Percentiles rank a stretch among this genome's conserved stretches.
These are phyloP conservation scores for Papiliotrema nemorosa DNA, from an alignment of 1,284 basidiomycete genomes.

Conservation along the genomic window DNA sequence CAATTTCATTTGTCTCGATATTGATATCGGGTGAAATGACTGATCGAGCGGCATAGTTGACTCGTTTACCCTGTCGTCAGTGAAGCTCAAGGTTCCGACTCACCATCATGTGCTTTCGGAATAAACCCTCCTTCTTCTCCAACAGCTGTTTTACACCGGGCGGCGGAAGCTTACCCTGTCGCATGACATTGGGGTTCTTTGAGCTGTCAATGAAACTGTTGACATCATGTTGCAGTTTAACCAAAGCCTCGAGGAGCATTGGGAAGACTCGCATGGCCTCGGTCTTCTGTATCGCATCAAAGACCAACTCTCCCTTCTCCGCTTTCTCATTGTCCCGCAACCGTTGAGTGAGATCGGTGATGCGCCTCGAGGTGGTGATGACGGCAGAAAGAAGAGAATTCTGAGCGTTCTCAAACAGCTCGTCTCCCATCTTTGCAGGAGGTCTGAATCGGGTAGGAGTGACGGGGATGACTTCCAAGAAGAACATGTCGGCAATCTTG, in stretches of 20 bases:
- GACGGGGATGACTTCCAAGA: slow-evolving; percentile 88
- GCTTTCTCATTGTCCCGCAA: slow-evolving; percentile 53
- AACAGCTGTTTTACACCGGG: slow-evolving; percentile 93
- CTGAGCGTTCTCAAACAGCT: slow-evolving; percentile 92
- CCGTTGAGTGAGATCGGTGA: slow-evolving; percentile 72
- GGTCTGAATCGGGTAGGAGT: slow-evolving; percentile 95
- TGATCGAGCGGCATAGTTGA: slow-evolving; percentile 97
- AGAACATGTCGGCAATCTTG: slow-evolving; percentile 78
- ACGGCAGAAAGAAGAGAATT: slow-evolving; percentile 89
- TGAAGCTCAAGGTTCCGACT: slow-evolving; percentile 13
- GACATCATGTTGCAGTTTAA: slow-evolving; percentile 90
- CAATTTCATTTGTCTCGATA: slow-evolving; percentile 99
- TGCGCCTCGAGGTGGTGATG: slow-evolving; percentile 72
- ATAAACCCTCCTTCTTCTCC: slow-evolving; percentile 98
- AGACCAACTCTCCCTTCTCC: slow-evolving; percentile 53
- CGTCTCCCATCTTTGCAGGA: slow-evolving; percentile 86
- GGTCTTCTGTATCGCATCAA: slow-evolving; percentile 42
- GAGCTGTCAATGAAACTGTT: slow-evolving; percentile 97
- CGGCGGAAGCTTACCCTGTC: slow-evolving; percentile 88
- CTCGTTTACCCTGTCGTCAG: slow-evolving; percentile 81
- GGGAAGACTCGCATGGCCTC: slow-evolving; percentile 62
- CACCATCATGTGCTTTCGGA: slow-evolving; percentile 99
- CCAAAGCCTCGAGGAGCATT: slow-evolving; percentile 71
- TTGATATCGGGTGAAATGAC: slow-evolving; percentile 99
- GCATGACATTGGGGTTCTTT: slow-evolving; percentile 83